Evolutionary conservation across 495 filamentous ascomycete genomes (phyloP).

Genomic region (Friedmanniomyces simplex): DNA sequence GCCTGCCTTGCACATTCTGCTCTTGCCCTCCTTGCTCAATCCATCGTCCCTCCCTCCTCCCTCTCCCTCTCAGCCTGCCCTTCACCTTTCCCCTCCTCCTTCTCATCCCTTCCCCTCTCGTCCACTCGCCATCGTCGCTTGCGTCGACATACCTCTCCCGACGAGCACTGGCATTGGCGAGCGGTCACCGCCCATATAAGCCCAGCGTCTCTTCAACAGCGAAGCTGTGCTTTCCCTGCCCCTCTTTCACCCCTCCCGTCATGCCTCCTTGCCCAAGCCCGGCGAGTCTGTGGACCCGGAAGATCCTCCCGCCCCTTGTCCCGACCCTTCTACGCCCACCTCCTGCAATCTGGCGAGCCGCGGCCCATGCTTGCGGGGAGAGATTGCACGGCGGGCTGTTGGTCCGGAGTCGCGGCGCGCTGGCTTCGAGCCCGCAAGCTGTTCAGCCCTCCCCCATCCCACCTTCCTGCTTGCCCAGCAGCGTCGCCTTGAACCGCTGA

Average conservation of each 20-base stretch:
- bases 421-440: too few species aligned
- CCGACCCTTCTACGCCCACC: neutral
- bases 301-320: neutral
- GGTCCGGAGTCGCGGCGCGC: too few species aligned
- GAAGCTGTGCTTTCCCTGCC: too few species aligned
- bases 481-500: too few species aligned
- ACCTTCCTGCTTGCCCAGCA: neutral
- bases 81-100: neutral
- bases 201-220: neutral
- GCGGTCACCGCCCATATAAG: neutral
- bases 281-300: too few species aligned
- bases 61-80: neutral
- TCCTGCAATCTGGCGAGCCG: too few species aligned
- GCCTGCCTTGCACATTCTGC: too few species aligned
- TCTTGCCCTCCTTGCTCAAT: too few species aligned
- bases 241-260: neutral
- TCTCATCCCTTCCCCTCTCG: neutral
- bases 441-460: too few species aligned
- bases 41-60: neutral
- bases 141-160: neutral
- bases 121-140: neutral
- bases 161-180: neutral
- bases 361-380: too few species aligned
- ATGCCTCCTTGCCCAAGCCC: too few species aligned
- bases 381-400: too few species aligned